Evolutionary conservation across 345 rosid genomes (phyloP), one percentile per base, ranked within the genome.

Genomic region (Carallia pectinifolia): DNA sequence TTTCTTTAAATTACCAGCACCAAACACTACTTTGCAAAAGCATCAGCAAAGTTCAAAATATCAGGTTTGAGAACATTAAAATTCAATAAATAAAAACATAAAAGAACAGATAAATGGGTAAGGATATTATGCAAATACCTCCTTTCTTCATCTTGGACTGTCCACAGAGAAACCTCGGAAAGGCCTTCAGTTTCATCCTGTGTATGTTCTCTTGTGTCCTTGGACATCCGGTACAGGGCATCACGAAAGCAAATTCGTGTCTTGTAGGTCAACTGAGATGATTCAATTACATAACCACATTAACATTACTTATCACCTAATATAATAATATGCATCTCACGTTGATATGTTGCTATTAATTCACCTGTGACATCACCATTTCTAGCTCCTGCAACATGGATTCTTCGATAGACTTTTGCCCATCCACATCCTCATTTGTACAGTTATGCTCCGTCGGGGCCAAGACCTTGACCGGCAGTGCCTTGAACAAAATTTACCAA

Each of bases 161-260:
- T 31, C 75, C 79, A 73, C 13, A 75, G 37, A 16, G 74, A 38
- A 48, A 29, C 85, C 68, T 60, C 17, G 18, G 33, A n/a, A 34
- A 70, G 44, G 39, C 74, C 65, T 68, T 70, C 73, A 58, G 53
- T 68, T 47, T 81, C 63, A 77, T 66, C 55, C 2, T 23, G 50
- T 31, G 23, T 18, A 54, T 75, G 77, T 61, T 80, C 80, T 56
- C 65, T 74, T 10, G 98, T 82, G 77, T 80, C 81, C 80, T 81
- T 81, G 31, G 98, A 93, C 58, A 93, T 92, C 40, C 98, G 98
- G 77, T 93, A 89, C 70, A 93, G 77, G 18, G 92, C 88, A 79
- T 89, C 94, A 27, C 93, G 89, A 63, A 94, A 82, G 80, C 96
- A 88, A 55, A 87, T 85, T 30, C 97, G 83, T 12, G 88, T 83